Conservation (phyloP, 257 asterid genomes). For the Avicennia marina region DNA sequence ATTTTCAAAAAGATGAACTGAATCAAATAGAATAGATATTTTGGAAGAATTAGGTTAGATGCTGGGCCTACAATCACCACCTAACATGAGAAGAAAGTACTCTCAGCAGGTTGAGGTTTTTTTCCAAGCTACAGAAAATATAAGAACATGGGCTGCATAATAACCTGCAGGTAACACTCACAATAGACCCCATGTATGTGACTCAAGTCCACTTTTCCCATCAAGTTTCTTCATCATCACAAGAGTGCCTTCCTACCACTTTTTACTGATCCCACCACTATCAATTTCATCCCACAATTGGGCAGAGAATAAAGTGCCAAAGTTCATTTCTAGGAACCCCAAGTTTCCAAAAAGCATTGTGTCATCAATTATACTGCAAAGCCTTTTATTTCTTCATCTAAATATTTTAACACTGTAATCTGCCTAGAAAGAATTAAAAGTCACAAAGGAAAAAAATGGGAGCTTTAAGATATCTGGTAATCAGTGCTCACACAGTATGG, state of each 20-base stretch:
- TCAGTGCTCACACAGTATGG: too few species aligned
- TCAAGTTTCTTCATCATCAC: slow-evolving; percentile 33
- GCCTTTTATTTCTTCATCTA: too few species aligned
- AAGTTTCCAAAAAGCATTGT: slow-evolving; percentile 7
- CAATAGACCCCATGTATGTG: slow-evolving; percentile 21
- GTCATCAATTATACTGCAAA: background rate
- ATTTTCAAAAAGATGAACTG: slow-evolving; percentile 5
- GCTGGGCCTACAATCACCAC: slow-evolving; percentile 6
- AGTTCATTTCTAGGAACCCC: slow-evolving; percentile 13
- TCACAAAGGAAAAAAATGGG: background rate
- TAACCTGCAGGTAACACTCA: slow-evolving; percentile 9
- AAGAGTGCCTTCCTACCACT: slow-evolving; percentile 40
- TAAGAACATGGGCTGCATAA: slow-evolving; percentile 19
- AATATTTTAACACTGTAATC: too few species aligned
- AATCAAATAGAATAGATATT: background rate
- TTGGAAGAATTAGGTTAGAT: slow-evolving; percentile 8
- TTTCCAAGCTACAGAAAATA: slow-evolving; percentile 8
- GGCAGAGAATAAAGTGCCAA: slow-evolving; percentile 20
- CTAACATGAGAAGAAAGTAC: slow-evolving; percentile 2
- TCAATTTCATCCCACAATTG: slow-evolving; percentile 23
- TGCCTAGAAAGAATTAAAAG: background rate
- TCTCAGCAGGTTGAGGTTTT: slow-evolving; percentile 4
- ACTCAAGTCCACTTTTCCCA: slow-evolving; percentile 31
- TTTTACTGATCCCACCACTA: slow-evolving; percentile 44
- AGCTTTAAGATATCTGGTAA: background rate